Conservation (phyloP, 208 protist genomes). For the Naegleria fowleri region DNA sequence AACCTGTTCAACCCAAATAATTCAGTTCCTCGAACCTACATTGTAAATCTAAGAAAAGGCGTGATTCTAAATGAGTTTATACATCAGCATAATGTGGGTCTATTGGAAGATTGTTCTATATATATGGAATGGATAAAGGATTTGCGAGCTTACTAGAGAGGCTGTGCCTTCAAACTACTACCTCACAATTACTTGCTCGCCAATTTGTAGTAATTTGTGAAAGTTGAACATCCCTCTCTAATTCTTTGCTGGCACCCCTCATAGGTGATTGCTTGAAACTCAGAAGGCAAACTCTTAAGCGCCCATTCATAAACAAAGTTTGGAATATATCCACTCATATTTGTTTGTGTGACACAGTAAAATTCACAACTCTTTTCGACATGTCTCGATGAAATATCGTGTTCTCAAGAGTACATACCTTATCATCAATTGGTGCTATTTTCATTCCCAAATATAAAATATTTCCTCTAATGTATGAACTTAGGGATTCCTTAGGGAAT, state of each 20-base stretch:
- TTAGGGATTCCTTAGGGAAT: background rate
- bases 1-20: background rate
- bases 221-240: background rate
- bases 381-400: too few species aligned
- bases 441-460: constrained; percentile 8
- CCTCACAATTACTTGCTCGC: too few species aligned
- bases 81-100: background rate
- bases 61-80: background rate
- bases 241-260: background rate
- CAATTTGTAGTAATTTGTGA: background rate
- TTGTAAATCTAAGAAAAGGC: background rate
- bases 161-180: too few species aligned
- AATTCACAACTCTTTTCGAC: background rate
- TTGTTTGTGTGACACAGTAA: background rate
- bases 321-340: background rate
- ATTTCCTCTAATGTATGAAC: background rate
- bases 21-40: background rate
- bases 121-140: background rate
- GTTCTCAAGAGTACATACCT: too few species aligned
- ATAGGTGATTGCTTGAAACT: background rate
- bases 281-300: background rate
- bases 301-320: background rate
- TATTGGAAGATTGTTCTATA: background rate
- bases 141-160: background rate
- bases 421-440: background rate